Base-by-base conservation (phyloP, 768 basidiomycete genomes). In the Agaricus subrufescens region DNA sequence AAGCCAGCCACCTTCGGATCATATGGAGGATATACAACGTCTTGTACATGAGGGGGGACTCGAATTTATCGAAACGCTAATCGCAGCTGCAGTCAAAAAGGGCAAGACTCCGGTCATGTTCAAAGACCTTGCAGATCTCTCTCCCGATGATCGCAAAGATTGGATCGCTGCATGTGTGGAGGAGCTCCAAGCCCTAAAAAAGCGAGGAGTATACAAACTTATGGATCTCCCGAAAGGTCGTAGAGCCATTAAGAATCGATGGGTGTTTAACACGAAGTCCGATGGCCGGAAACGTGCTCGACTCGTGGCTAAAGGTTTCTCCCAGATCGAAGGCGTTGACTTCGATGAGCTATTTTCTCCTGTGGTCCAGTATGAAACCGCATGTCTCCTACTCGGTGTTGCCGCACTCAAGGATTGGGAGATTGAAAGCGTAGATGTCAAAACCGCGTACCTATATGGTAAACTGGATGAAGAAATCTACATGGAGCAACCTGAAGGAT, bases 341-440 rank as follows among this genome's bases (percentile, higher is more conserved):
- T n/a, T n/a, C n/a, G n/a, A n/a, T n/a, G n/a, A n/a, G n/a, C n/a
- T n/a, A n/a, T n/a, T n/a, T n/a, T n/a, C n/a, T n/a, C n/a, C n/a
- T n/a, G n/a, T n/a, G 30, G 50, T 56, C 10, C 23, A 56, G 52
- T 54, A 34, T 23, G 54, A 58, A 31, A 58, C 57, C 4, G 46
- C 47, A 2, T 46, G 27, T 2, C 11, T 40, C 34, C 15, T 54
- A 23, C 44, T 53, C 10, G 53, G 39, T 0, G 46, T 77, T 26
- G 69, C 76, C 0, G 73, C 75, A 0, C 8, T 51, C 0, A 44
- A 69, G 4, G 59, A 68, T 26, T 71, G 71, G 56, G 63, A 77
- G 4, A 45, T 81, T 4, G 60, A 74, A 19, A 67, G 64, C 47
- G 4, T 59, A 19, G 53, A 59, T 40, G 26, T 60, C 1, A 56